Conservation (phyloP, 495 filamentous ascomycete genomes). For the Penicillium odoratum region DNA sequence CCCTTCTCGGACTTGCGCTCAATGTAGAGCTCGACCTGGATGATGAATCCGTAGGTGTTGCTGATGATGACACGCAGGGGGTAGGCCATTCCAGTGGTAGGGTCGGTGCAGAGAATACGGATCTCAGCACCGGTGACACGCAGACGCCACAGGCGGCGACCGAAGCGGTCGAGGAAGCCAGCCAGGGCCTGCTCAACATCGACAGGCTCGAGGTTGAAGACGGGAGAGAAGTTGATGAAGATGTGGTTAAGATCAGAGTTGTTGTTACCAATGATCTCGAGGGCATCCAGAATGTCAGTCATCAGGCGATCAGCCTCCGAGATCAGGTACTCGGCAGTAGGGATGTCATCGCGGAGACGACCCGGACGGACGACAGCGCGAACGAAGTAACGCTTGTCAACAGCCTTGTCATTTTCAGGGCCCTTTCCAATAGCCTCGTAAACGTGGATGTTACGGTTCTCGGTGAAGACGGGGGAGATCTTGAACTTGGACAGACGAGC, state of each 20-base stretch:
- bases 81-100: slow-evolving; percentile 78
- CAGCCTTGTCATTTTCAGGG: slow-evolving; percentile 74
- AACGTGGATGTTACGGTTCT: slow-evolving; percentile 98
- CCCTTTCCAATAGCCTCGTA: slow-evolving; percentile 96
- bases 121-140: slow-evolving; percentile 98
- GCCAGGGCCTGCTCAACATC: slow-evolving; percentile 94
- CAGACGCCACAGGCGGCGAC: slow-evolving; percentile 90
- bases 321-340: slow-evolving; percentile 95
- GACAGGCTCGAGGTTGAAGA: slow-evolving; percentile 86
- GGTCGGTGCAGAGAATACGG: slow-evolving; percentile 95
- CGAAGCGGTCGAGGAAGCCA: slow-evolving; percentile 95
- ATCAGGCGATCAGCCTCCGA: slow-evolving; percentile 95
- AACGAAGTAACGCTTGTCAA: slow-evolving; percentile 91
- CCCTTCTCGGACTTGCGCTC: slow-evolving; percentile 97
- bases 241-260: slow-evolving; percentile 99
- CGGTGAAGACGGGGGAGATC: slow-evolving; percentile 96
- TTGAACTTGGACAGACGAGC: slow-evolving; percentile 92
- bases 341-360: slow-evolving; percentile 92
- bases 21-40: slow-evolving; percentile 95
- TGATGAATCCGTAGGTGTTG: slow-evolving; percentile 98
- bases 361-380: slow-evolving; percentile 91
- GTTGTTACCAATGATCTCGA: slow-evolving; percentile 98
- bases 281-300: slow-evolving; percentile 94
- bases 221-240: slow-evolving; percentile 97
- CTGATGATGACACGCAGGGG: slow-evolving; percentile 95